phyloP scores from a whole-genome alignment of 2,329 filamentous ascomycete genomes.

The Xylaria sp. region DNA sequence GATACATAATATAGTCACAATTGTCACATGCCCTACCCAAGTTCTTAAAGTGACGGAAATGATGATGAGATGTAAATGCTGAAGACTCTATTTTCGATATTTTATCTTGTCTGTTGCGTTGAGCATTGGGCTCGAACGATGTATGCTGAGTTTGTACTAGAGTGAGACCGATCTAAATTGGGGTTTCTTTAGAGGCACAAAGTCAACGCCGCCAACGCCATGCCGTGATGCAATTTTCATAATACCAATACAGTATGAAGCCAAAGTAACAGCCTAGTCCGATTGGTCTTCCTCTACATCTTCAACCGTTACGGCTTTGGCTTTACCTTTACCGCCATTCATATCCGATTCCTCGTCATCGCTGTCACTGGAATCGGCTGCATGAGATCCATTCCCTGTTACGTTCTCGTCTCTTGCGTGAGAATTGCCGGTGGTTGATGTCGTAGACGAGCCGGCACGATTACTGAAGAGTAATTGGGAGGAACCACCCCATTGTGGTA shows the following conservation, averaged over 20 bases:
- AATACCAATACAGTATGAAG: slow-evolving; percentile 43
- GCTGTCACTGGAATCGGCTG: slow-evolving; percentile 27
- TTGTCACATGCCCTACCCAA: background rate
- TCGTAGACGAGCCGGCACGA: slow-evolving; percentile 38
- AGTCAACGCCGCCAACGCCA: slow-evolving; percentile 48
- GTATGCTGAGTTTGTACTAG: slow-evolving; percentile 16
- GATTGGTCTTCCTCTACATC: slow-evolving; percentile 39
- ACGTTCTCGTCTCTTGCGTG: slow-evolving; percentile 23
- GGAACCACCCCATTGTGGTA: slow-evolving; percentile 63
- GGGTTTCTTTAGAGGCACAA: slow-evolving; percentile 12
- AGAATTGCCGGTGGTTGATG: slow-evolving; percentile 17
- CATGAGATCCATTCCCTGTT: slow-evolving; percentile 4
- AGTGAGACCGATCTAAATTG: slow-evolving; percentile 20
- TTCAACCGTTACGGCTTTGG: slow-evolving; percentile 46
- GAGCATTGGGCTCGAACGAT: slow-evolving; percentile 28
- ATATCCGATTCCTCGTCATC: slow-evolving; percentile 39
- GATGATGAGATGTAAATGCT: background rate
- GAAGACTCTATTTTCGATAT: slow-evolving; percentile 19
- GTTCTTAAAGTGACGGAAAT: background rate
- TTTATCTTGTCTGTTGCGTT: slow-evolving; percentile 14
- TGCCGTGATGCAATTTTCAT: slow-evolving; percentile 45
- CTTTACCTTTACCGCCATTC: slow-evolving; percentile 40
- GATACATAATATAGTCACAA: background rate
- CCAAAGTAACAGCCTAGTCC: slow-evolving; percentile 28
- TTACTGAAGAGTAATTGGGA: slow-evolving; percentile 59